phyloP scores from a whole-genome alignment of 2,329 filamentous ascomycete genomes.

The Nemania sp. region DNA sequence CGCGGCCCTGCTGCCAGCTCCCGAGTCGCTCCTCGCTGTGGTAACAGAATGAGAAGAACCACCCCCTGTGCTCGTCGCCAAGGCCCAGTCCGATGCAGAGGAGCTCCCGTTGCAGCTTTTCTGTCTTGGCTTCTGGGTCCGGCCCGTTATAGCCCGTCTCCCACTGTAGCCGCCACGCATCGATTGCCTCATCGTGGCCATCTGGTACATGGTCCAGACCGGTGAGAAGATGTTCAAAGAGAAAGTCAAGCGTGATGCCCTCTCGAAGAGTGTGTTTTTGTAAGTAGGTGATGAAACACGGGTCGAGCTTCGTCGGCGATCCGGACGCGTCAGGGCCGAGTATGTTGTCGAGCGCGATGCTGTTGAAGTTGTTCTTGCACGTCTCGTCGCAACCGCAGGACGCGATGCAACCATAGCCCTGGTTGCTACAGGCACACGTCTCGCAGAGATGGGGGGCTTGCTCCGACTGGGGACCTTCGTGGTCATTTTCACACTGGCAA shows the following conservation, averaged over 20 bases:
- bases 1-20: conserved; percentile 26
- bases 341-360: conserved; percentile 25
- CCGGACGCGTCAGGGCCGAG: conserved; percentile 16
- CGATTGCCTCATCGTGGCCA: conserved; percentile 26
- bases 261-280: conserved; percentile 18
- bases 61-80: conserved; percentile 9
- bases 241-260: conserved; percentile 24
- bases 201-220: conserved; percentile 27
- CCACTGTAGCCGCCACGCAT: conserved; percentile 28
- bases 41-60: conserved; percentile 32
- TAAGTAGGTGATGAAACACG: conserved; percentile 26
- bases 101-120: conserved; percentile 28
- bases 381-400: conserved; percentile 30
- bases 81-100: conserved; percentile 24
- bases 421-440: conserved; percentile 25
- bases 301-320: conserved; percentile 6
- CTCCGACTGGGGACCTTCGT: conserved; percentile 8
- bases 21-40: conserved; percentile 20
- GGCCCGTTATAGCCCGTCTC: conserved; percentile 23
- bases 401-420: conserved; percentile 28
- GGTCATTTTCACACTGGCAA: conserved; percentile 18
- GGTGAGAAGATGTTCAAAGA: conserved; percentile 27
- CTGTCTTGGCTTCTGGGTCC: conserved; percentile 22
- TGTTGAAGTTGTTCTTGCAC: conserved; percentile 29
- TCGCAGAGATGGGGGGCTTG: conserved; percentile 17